Base-by-base conservation (phyloP, 208 protist species). In the Wallacemonas sp. region DNA sequence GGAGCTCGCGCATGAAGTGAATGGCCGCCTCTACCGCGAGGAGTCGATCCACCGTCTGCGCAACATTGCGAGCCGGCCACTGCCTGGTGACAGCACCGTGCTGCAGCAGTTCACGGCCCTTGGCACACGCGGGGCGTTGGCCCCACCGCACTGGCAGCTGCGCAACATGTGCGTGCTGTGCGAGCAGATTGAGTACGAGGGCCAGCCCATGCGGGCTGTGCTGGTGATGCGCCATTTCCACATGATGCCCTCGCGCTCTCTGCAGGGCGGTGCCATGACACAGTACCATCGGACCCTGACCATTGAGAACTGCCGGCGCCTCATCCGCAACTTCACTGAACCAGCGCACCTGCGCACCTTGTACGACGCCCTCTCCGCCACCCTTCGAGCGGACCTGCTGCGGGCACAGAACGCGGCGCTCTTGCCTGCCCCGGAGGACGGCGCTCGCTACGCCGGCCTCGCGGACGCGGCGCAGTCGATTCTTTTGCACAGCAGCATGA, bases 101-200 rank as follows among this genome's bases (percentile, higher is more conserved):
- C 68, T 92, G 29, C 90, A 96, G 64, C 83, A 76, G 29, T 86
- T 91, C 65, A 65, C 84, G 67, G 82, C 78, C 16, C 87, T 96
- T 57, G 73, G 87, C 5, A 65, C 84, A 4, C 90, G 90, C 42
- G 88, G 80, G 66, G 79, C 85, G 45, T 73, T 96, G 16, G 77
- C 84, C 12, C 83, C 87, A 16, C 73, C 82, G 3, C 65, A 81
- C 57, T 92, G 86, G 87, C 90, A 96, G 74, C 59, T 87, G 11
- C 65, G 79, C 26, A 93, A 91, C 65, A 86, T 96, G 50, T 68
- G 89, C 29, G 66, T 87, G 18, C 44, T 96, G 23, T 78, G 75
- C 23, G 87, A 93, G 75, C 74, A 74, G 36, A 84, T 96, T 46
- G 82, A 85, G 65, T 70, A 79, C 49, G 74, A 85, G 20, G 87